Conservation (phyloP, 2,329 filamentous ascomycete species). For the Arthrobotrys megalospora region DNA sequence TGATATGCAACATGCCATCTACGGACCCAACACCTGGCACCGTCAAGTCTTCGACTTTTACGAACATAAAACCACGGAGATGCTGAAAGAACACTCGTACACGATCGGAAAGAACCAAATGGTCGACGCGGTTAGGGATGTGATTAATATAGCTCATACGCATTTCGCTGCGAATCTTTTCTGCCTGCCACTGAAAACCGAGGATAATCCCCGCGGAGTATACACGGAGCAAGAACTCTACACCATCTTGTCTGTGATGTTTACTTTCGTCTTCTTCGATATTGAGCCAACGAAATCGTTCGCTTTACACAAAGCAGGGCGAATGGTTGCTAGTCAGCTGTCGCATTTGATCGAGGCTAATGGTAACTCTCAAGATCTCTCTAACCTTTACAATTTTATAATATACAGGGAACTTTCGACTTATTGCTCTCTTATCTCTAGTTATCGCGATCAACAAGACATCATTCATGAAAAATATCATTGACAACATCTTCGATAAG, state of each 20-base stretch:
- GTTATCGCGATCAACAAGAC: conserved; percentile 67
- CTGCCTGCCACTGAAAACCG: conserved; percentile 73
- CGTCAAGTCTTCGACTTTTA: conserved; percentile 78
- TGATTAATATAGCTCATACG: conserved; percentile 73
- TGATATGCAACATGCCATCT: conserved; percentile 74
- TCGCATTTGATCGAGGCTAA: conserved; percentile 76
- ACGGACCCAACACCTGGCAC: conserved; percentile 74
- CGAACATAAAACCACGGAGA: conserved; percentile 73
- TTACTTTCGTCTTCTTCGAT: conserved; percentile 77
- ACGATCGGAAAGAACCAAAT: conserved; percentile 74
- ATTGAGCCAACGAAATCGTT: conserved; percentile 78
- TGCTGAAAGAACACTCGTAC: conserved; percentile 78
- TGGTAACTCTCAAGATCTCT: conserved; percentile 73
- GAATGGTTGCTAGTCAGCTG: conserved; percentile 74
- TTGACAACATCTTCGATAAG: conserved; percentile 67
- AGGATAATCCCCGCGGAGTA: conserved; percentile 70
- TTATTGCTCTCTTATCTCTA: conserved; percentile 3
- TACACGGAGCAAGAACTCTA: conserved; percentile 75
- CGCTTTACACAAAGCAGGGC: conserved; percentile 74
- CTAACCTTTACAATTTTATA: background rate
- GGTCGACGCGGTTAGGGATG: conserved; percentile 78
- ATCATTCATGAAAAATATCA: conserved; percentile 73
- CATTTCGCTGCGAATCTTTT: conserved; percentile 73
- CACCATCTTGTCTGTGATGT: conserved; percentile 76
- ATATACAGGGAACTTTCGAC: background rate